phyloP scores from a whole-genome alignment of 1,139 yeast genomes.

The Sugiyamaella japonica region DNA sequence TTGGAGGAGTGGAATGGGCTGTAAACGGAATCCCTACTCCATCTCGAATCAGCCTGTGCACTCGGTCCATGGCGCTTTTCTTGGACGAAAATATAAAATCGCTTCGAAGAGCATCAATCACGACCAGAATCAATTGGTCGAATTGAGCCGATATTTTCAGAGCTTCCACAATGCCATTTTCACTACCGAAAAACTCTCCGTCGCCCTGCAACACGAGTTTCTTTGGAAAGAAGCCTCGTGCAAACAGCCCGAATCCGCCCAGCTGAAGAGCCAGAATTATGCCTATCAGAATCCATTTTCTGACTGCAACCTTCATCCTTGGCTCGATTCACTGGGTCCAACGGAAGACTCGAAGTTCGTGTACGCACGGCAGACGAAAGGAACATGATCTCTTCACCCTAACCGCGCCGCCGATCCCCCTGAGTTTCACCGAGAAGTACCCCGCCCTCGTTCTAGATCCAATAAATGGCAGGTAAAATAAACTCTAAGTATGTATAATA shows the following conservation, averaged over 20 bases:
- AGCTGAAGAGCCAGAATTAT: constrained; percentile 46
- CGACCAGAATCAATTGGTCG: constrained; percentile 71
- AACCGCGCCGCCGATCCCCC: constrained; percentile 13
- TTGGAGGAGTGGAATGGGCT: constrained; percentile 92
- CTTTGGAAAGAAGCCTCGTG: constrained; percentile 86
- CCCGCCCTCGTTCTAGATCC: too few relatives aligned
- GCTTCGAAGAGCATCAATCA: constrained; percentile 88
- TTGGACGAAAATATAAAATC: constrained; percentile 73
- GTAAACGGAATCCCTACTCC: constrained; percentile 86
- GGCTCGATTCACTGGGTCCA: background rate
- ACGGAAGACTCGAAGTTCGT: background rate
- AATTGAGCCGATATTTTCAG: constrained; percentile 49
- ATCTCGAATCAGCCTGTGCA: constrained; percentile 62
- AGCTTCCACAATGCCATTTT: constrained; percentile 31
- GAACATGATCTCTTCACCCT: too few relatives aligned
- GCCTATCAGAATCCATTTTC: constrained; percentile 15
- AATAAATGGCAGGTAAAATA: background rate
- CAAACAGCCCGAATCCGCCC: constrained; percentile 59
- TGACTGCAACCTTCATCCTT: background rate
- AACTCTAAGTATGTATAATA: background rate
- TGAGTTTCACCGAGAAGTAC: background rate
- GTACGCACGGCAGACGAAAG: too few relatives aligned
- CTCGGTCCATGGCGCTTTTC: constrained; percentile 59
- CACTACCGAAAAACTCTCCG: constrained; percentile 40
- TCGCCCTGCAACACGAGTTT: constrained; percentile 68